phyloP scores from a whole-genome alignment of 306 rosid species.

The Vicia sativa region DNA sequence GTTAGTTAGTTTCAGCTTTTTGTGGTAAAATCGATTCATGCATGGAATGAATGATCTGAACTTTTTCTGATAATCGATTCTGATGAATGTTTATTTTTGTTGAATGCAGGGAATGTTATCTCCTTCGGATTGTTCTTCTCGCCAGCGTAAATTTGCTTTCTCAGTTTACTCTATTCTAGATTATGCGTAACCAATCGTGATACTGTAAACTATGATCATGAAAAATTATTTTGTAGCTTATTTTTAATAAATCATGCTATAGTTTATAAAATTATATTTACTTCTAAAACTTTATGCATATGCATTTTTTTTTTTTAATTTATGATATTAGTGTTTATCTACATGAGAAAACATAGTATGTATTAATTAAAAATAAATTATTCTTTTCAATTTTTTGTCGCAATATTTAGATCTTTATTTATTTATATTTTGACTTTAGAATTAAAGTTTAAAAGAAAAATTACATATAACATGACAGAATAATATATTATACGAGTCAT shows the following conservation, averaged over 20 bases:
- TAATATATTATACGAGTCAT: no score
- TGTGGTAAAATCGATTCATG: neutral
- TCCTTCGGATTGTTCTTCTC: conserved; percentile 73
- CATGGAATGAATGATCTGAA: neutral
- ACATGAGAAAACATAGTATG: neutral
- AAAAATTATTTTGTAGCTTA: no score
- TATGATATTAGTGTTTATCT: neutral
- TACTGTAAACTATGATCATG: no score
- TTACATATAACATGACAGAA: no score
- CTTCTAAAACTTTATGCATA: neutral
- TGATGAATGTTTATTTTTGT: neutral
- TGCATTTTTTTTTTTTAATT: no score
- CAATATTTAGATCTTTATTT: neutral
- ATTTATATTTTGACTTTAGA: neutral
- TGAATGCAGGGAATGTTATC: conserved; percentile 69
- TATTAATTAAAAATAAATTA: no score
- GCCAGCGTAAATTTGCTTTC: conserved; percentile 56
- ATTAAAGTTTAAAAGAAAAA: no score
- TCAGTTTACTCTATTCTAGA: neutral
- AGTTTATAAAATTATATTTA: no score
- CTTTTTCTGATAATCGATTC: neutral
- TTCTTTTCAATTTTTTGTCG: no score
- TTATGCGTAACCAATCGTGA: neutral
- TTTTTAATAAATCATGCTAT: no score
- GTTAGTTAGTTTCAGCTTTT: neutral